Evolutionary conservation across 805 yeast species (phyloP).

Genomic region (Barnettozyma populi): DNA sequence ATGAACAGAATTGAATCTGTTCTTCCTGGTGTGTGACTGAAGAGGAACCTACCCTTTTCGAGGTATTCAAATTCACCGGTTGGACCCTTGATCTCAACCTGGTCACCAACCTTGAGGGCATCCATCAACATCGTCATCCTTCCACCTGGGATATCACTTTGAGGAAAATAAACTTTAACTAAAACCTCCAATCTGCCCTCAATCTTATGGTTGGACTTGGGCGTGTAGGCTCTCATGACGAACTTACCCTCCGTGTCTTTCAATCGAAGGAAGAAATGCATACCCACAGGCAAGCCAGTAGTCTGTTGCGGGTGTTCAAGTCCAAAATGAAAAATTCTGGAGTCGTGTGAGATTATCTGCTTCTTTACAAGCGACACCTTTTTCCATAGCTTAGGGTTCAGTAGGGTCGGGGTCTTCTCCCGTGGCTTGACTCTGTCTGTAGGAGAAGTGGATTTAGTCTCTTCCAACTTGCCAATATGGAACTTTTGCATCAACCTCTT

Average conservation of each 20-base stretch:
- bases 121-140: constrained; percentile 28
- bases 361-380: constrained; percentile 19
- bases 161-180: constrained; percentile 31
- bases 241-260: constrained; percentile 21
- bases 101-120: constrained; percentile 37
- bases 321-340: constrained; percentile 26
- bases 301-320: constrained; percentile 28
- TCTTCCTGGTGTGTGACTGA: constrained; percentile 35
- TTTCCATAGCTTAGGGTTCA: constrained; percentile 29
- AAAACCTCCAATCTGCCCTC: constrained; percentile 27
- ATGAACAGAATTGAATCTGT: constrained; percentile 39
- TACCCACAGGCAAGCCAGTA: constrained; percentile 30
- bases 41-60: constrained; percentile 44
- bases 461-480: constrained; percentile 24
- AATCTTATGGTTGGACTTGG: constrained; percentile 25
- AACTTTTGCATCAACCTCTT: constrained; percentile 24
- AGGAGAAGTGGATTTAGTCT: not conserved
- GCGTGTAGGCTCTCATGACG: constrained; percentile 33
- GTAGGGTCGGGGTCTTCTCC: constrained; percentile 14
- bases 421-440: not conserved
- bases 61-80: constrained; percentile 57
- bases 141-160: constrained; percentile 28
- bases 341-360: constrained; percentile 25
- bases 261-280: constrained; percentile 27
- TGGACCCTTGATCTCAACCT: constrained; percentile 68